These are phyloP conservation scores for Pseudomassariella vexata DNA, from an alignment of 2,329 filamentous ascomycete species.

Conservation along the genomic window DNA sequence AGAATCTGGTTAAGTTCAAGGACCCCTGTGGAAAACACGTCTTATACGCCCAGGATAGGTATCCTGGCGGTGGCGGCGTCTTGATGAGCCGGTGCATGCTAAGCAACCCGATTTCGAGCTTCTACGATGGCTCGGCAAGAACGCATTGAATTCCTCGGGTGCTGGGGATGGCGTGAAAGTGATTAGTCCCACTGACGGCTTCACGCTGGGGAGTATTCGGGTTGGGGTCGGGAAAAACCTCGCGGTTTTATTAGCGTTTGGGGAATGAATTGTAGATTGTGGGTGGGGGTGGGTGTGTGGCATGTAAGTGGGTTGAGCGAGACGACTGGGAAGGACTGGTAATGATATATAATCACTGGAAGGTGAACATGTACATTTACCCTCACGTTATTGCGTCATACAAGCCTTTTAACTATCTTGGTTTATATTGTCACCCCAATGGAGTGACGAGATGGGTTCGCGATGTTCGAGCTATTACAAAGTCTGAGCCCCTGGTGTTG, in stretches of 20 bases:
- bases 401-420: no score
- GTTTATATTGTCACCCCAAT: no score
- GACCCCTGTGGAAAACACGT: background rate
- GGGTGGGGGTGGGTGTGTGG: background rate
- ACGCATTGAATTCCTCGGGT: background rate
- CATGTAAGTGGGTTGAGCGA: background rate
- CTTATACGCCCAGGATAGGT: no score
- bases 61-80: no score
- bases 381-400: no score
- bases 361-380: no score
- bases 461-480: no score
- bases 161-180: background rate
- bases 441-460: no score
- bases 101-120: background rate
- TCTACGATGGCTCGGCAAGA: slow-evolving; percentile 1
- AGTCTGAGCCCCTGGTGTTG: no score
- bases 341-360: no score
- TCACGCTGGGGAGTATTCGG: slow-evolving; percentile 1
- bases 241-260: background rate
- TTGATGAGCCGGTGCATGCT: background rate
- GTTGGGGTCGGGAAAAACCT: background rate
- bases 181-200: background rate
- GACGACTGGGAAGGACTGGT: background rate
- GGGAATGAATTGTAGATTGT: slow-evolving; percentile 2
- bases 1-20: background rate